These are phyloP conservation scores for Globomyces sp. DNA, from an alignment of 371 early-diverging fungal species.

Conservation along the genomic window DNA sequence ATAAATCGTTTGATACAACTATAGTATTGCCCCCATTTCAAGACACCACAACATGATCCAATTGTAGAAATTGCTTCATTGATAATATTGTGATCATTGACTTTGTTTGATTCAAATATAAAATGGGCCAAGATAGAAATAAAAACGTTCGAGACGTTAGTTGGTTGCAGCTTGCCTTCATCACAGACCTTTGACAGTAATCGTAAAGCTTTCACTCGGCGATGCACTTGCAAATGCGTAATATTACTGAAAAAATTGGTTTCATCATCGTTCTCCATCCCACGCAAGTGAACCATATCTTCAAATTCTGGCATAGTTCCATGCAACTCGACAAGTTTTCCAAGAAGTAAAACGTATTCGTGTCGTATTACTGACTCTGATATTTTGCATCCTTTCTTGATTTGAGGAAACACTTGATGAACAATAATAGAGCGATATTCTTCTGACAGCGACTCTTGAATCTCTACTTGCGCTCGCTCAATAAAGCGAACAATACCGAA, in stretches of 20 bases:
- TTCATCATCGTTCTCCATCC: constrained; percentile 69
- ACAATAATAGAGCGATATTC: constrained; percentile 53
- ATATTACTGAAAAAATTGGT: constrained; percentile 87
- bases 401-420: constrained; percentile 68
- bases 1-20: constrained; percentile 69
- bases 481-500: constrained; percentile 68
- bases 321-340: constrained; percentile 62
- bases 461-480: constrained; percentile 32
- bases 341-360: constrained; percentile 69
- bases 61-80: constrained; percentile 76
- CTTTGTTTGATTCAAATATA: constrained; percentile 72
- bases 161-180: constrained; percentile 35
- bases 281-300: constrained; percentile 67
- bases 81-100: constrained; percentile 69
- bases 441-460: constrained; percentile 40
- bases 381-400: constrained; percentile 69
- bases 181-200: constrained; percentile 60
- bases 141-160: constrained; percentile 71
- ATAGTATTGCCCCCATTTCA: constrained; percentile 87
- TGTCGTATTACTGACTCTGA: constrained; percentile 63
- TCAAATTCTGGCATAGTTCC: constrained; percentile 57
- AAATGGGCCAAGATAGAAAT: constrained; percentile 82
- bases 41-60: constrained; percentile 60
- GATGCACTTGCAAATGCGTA: constrained; percentile 90
- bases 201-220: constrained; percentile 78